Conservation (phyloP, 306 rosid genomes). For the Sicyos baderoa region DNA sequence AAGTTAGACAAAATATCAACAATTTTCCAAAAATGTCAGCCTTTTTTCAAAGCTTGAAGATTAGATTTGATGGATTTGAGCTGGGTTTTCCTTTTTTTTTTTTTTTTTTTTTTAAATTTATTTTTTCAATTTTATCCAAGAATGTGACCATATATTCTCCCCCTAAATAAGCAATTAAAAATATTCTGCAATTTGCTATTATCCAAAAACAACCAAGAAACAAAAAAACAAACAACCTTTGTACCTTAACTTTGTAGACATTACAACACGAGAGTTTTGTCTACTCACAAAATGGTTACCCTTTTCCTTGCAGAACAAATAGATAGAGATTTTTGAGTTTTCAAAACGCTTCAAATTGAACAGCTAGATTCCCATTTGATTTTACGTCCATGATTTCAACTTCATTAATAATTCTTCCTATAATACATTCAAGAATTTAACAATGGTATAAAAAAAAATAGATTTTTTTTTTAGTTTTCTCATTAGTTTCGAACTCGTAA, state of each 20-base stretch:
- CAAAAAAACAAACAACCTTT: not conserved
- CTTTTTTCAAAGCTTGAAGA: conserved; percentile 14
- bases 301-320: not conserved
- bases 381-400: too few species aligned
- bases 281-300: not conserved
- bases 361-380: not conserved
- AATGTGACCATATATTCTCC: not conserved
- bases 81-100: not conserved
- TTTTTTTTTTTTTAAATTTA: too few species aligned
- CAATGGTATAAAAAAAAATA: too few species aligned
- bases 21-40: conserved; percentile 19
- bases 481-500: too few species aligned
- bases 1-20: conserved; percentile 19
- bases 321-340: not conserved
- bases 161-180: not conserved
- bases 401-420: too few species aligned
- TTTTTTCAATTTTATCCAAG: not conserved
- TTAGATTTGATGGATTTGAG: conserved; percentile 15
- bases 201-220: not conserved
- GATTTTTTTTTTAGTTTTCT: too few species aligned
- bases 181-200: not conserved
- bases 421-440: too few species aligned
- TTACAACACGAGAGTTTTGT: conserved; percentile 7
- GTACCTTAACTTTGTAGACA: conserved; percentile 17
- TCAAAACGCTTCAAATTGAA: not conserved